Percentiles rank a stretch among this genome's conserved stretches.
Conservation (phyloP, 768 basidiomycete genomes). For the Boletus sp. region DNA sequence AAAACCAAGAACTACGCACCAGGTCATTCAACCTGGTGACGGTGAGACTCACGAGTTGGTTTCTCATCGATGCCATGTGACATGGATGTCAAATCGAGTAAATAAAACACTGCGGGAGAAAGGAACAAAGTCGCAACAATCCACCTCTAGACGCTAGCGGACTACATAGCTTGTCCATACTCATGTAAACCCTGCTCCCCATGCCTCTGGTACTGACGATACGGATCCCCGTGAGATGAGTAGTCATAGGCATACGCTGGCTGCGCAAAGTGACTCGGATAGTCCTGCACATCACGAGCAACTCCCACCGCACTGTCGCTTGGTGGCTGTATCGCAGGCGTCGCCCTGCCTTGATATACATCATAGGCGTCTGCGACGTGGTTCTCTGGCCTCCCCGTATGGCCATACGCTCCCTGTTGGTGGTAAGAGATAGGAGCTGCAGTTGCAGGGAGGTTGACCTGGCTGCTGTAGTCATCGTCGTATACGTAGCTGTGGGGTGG, state of each 20-base stretch:
- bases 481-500: slow-evolving; percentile 47
- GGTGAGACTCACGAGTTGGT: not conserved
- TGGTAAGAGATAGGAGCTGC: slow-evolving; percentile 61
- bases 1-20: not conserved
- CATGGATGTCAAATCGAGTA: slow-evolving; percentile 23
- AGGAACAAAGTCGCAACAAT: slow-evolving; percentile 16
- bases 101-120: slow-evolving; percentile 24
- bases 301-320: slow-evolving; percentile 32
- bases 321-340: slow-evolving; percentile 34
- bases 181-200: slow-evolving; percentile 28
- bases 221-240: slow-evolving; percentile 26
- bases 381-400: slow-evolving; percentile 23
- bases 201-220: slow-evolving; percentile 31
- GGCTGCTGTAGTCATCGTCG: slow-evolving; percentile 72
- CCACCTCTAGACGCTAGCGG: slow-evolving; percentile 11
- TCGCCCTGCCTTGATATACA: slow-evolving; percentile 52
- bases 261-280: slow-evolving; percentile 31
- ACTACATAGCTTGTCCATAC: slow-evolving; percentile 35
- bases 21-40: not conserved
- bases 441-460: slow-evolving; percentile 52
- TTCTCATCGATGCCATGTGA: slow-evolving; percentile 2
- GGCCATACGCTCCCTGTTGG: slow-evolving; percentile 20
- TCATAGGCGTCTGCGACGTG: slow-evolving; percentile 49
- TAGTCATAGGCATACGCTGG: slow-evolving; percentile 29
- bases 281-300: slow-evolving; percentile 41